Percentiles rank a stretch among this genome's conserved stretches.
phyloP scores from a whole-genome alignment of 768 basidiomycete genomes.

The Russula virescens region DNA sequence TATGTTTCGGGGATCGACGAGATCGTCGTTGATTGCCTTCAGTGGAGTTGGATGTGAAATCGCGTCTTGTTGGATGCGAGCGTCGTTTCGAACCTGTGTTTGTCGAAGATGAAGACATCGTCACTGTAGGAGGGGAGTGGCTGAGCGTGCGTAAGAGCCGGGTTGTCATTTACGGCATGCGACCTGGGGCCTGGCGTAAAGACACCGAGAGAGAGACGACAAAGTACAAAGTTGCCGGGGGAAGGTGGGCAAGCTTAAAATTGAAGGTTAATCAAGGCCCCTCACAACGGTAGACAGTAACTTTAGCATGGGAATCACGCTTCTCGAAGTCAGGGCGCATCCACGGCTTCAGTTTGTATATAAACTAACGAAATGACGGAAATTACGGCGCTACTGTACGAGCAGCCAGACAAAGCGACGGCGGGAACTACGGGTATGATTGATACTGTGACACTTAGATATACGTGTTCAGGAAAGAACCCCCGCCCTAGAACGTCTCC shows the following conservation, averaged over 20 bases:
- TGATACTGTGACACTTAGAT: slow-evolving; percentile 16
- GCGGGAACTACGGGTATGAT: slow-evolving; percentile 17
- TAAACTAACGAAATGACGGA: slow-evolving; percentile 10
- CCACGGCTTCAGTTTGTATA: slow-evolving; percentile 1
- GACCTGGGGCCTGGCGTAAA: background rate
- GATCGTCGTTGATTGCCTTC: background rate
- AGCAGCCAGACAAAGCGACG: slow-evolving; percentile 17
- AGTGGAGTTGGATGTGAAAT: background rate
- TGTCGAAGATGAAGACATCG: background rate
- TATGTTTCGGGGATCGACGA: background rate
- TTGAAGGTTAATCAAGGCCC: background rate
- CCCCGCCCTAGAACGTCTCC: slow-evolving; percentile 59
- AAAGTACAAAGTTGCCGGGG: background rate
- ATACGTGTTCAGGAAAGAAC: slow-evolving; percentile 5
- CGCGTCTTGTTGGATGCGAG: background rate
- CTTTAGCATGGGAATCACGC: too few relatives aligned
- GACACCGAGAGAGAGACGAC: background rate
- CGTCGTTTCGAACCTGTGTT: background rate
- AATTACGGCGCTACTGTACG: slow-evolving; percentile 17
- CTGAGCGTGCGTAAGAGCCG: background rate
- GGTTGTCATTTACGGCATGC: background rate
- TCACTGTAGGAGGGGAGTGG: background rate
- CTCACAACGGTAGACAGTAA: too few relatives aligned
- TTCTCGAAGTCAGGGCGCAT: too few relatives aligned
- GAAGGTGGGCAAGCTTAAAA: background rate